A percentile compares a stretch with the other conserved stretches of the same genome.
Conservation (phyloP, 2,329 filamentous ascomycete genomes). For the Aspergillus sp. region DNA sequence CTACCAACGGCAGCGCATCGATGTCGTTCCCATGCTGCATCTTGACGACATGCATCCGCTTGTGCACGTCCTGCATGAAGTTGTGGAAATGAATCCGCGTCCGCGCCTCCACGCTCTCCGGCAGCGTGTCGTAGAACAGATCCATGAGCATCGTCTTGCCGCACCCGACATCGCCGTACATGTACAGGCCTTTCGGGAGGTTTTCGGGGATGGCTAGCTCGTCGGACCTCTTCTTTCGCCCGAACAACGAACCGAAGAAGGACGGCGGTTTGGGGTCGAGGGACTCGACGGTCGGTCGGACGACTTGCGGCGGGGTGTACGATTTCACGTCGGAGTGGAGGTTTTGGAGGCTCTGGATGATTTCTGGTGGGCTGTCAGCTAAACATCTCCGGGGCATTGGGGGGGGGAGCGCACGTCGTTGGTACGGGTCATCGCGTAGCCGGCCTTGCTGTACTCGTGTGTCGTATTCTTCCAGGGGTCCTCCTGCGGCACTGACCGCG, state of each 20-base stretch:
- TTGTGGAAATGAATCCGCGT: conserved; percentile 97
- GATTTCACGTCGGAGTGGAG: conserved; percentile 70
- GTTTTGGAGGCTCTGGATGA: conserved; percentile 81
- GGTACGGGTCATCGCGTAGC: conserved; percentile 80
- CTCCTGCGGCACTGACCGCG: conserved; percentile 5
- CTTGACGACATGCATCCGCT: conserved; percentile 80
- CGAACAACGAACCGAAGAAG: conserved; percentile 43
- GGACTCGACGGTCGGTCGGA: conserved; percentile 68
- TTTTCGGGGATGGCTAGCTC: conserved; percentile 51
- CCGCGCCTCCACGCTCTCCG: conserved; percentile 67
- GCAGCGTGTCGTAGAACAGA: conserved; percentile 88
- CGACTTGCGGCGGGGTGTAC: conserved; percentile 65
- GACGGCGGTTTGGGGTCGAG: conserved; percentile 45
- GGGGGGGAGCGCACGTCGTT: conserved; percentile 56
- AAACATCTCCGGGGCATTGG: not conserved
- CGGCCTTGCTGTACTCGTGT: conserved; percentile 62
- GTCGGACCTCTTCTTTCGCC: conserved; percentile 23
- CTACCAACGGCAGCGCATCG: conserved; percentile 83
- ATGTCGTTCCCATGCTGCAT: conserved; percentile 80
- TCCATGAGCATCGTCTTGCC: conserved; percentile 99
- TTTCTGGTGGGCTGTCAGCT: conserved; percentile 45
- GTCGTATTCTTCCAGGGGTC: conserved; percentile 84
- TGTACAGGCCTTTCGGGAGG: conserved; percentile 80
- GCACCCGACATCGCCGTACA: conserved; percentile 92
- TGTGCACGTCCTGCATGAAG: conserved; percentile 98